These are phyloP conservation scores for Penicillium sp. DNA, from an alignment of 2,329 filamentous ascomycete species.

Conservation along the genomic window DNA sequence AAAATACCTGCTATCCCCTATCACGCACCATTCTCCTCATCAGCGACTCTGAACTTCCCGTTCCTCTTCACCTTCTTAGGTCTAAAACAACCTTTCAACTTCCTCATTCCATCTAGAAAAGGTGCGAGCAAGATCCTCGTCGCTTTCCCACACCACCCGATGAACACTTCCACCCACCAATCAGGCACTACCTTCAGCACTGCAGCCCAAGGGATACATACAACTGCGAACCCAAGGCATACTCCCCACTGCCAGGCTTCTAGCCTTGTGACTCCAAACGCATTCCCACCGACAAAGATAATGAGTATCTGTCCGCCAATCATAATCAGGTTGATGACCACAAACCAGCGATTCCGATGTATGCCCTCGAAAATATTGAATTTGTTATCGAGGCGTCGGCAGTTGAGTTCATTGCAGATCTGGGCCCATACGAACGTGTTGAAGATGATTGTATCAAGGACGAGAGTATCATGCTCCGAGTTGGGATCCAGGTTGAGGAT, in stretches of 20 bases:
- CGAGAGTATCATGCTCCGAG: conserved; percentile 56
- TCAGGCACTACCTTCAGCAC: conserved; percentile 85
- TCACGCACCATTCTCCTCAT: neutral
- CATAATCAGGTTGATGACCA: conserved; percentile 84
- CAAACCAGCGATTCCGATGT: conserved; percentile 83
- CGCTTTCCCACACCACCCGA: conserved; percentile 30
- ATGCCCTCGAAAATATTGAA: conserved; percentile 96
- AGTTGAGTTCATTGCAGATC: conserved; percentile 98
- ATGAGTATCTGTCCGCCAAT: conserved; percentile 88
- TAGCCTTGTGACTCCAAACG: conserved; percentile 76
- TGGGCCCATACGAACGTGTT: conserved; percentile 99
- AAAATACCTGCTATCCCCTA: too few relatives aligned
- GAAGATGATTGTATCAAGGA: conserved; percentile 84
- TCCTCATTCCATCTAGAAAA: neutral
- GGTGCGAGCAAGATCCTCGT: neutral
- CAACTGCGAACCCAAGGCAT: conserved; percentile 78
- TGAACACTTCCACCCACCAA: conserved; percentile 51
- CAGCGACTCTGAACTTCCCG: neutral
- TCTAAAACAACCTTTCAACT: neutral
- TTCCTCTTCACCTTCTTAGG: neutral
- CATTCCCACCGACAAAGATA: conserved; percentile 79
- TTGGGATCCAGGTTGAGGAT: conserved; percentile 55
- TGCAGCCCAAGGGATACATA: conserved; percentile 85
- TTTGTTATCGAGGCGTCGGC: conserved; percentile 88
- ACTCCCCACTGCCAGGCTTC: conserved; percentile 81